Conservation (phyloP, 73 alveolate species). For the Symbiodinium pilosum region DNA sequence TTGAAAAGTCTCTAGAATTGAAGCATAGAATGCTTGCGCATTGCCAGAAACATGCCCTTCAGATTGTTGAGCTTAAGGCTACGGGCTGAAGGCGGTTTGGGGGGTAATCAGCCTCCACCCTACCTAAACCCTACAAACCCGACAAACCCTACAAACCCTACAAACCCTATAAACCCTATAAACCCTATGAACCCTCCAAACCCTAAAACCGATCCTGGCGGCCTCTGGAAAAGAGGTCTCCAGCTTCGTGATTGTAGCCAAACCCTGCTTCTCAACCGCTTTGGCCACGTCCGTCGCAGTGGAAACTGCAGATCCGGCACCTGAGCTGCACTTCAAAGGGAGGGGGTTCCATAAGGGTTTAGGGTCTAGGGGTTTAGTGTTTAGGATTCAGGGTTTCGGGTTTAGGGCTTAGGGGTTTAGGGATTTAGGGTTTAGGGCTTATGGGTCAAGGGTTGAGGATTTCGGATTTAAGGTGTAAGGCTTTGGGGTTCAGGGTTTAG, state of each 20-base stretch:
- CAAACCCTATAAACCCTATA: not conserved
- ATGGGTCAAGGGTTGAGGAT: not conserved
- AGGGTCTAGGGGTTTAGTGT: not conserved
- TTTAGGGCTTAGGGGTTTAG: not conserved
- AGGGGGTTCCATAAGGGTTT: not conserved
- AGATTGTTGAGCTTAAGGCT: too few relatives aligned
- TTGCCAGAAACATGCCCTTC: too few relatives aligned
- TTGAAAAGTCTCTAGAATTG: too few relatives aligned
- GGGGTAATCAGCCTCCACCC: not conserved
- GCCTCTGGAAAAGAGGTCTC: slow-evolving; percentile 43
- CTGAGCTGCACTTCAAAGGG: not conserved
- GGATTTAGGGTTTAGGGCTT: not conserved
- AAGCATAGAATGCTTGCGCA: too few relatives aligned
- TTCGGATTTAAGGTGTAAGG: not conserved
- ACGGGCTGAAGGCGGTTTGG: too few relatives aligned
- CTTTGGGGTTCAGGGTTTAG: not conserved
- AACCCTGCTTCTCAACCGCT: slow-evolving; percentile 69
- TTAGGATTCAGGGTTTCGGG: not conserved
- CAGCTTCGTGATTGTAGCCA: slow-evolving; percentile 50
- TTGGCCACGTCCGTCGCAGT: slow-evolving; percentile 35
- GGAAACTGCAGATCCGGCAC: slow-evolving; percentile 56
- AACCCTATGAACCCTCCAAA: not conserved
- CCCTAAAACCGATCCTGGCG: not conserved
- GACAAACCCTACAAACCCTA: not conserved
- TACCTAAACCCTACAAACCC: not conserved